A percentile compares a stretch with the other conserved stretches of the same genome.
These are phyloP conservation scores for Tuber umbilicatum DNA, from an alignment of 495 filamentous ascomycete genomes.

Conservation along the genomic window DNA sequence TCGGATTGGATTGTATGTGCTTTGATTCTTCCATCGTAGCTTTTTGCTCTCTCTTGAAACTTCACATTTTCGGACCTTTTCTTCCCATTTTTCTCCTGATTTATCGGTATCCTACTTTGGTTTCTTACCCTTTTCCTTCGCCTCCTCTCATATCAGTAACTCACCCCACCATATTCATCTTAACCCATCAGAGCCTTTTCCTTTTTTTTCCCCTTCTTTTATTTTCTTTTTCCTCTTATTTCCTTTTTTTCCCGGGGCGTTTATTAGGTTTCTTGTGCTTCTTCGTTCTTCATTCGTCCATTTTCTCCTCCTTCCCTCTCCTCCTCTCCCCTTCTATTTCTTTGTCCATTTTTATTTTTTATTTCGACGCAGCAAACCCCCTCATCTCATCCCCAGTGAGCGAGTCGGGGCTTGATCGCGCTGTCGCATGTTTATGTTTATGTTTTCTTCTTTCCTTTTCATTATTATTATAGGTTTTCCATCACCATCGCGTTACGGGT, in stretches of 20 bases:
- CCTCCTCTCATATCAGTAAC: not conserved
- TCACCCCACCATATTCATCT: not conserved
- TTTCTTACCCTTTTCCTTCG: not conserved
- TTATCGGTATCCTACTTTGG: not conserved
- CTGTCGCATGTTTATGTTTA: not conserved
- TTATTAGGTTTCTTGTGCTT: not conserved
- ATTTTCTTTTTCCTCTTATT: not conserved
- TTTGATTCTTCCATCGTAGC: too few species aligned
- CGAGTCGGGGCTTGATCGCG: not conserved
- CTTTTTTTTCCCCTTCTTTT: not conserved
- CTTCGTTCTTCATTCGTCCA: constrained; percentile 1
- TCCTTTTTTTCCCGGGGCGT: not conserved
- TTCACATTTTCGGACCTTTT: not conserved
- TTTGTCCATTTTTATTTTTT: constrained; percentile 2
- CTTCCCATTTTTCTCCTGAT: not conserved
- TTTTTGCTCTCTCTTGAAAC: constrained; percentile 1
- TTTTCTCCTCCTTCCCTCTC: not conserved
- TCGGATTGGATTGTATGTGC: not conserved
- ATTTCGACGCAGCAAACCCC: not conserved
- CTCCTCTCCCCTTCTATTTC: not conserved
- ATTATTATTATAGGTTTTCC: not conserved
- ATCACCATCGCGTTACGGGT: not conserved
- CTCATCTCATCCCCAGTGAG: not conserved
- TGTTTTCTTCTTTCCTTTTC: not conserved
- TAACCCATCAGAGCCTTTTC: not conserved